Conservation (phyloP, 2,329 filamentous ascomycete species). For the Fusarium hainanense region DNA sequence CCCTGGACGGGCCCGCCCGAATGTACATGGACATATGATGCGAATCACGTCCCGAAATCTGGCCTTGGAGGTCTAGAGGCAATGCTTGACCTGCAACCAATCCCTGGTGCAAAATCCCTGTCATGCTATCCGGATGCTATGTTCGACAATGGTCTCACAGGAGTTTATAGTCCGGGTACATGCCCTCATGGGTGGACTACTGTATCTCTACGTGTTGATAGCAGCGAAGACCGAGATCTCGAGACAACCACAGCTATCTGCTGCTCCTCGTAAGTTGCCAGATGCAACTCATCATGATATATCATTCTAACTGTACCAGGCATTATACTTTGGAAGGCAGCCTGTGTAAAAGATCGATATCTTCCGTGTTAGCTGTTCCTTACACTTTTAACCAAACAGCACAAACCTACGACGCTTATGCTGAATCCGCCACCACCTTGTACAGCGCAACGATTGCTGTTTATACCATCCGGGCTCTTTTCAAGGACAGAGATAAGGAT, state of each 20-base stretch:
- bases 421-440: constrained; percentile 53
- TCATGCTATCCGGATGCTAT: constrained; percentile 57
- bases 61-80: constrained; percentile 48
- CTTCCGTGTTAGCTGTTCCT: constrained; percentile 53
- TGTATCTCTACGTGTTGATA: constrained; percentile 48
- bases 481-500: constrained; percentile 51
- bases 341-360: constrained; percentile 51
- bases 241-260: constrained; percentile 55
- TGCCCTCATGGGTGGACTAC: constrained; percentile 57
- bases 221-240: constrained; percentile 42
- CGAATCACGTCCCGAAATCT: constrained; percentile 41
- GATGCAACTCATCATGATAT: neutral
- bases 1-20: constrained; percentile 51
- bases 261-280: constrained; percentile 55
- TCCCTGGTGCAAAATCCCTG: constrained; percentile 51
- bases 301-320: constrained; percentile 43
- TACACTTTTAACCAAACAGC: constrained; percentile 52
- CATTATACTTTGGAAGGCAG: constrained; percentile 51
- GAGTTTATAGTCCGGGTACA: constrained; percentile 55
- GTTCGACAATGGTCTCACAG: constrained; percentile 52
- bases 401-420: constrained; percentile 50
- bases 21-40: constrained; percentile 55
- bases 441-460: constrained; percentile 53
- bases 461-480: constrained; percentile 53
- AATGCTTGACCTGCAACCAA: constrained; percentile 53